Conservation (phyloP, 306 rosid genomes). For the Lathyrus aphaca region DNA sequence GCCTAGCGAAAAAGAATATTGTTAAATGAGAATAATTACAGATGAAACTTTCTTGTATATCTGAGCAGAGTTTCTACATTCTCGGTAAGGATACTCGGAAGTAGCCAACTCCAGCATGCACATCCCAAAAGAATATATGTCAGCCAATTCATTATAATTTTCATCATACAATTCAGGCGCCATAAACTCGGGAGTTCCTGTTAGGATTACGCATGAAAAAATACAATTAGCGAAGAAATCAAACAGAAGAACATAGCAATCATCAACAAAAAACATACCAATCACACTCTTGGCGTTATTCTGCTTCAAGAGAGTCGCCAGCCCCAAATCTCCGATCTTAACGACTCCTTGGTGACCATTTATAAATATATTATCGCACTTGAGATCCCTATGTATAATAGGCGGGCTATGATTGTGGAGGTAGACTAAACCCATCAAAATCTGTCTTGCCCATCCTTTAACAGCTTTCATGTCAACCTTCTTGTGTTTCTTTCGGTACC, state of each 20-base stretch:
- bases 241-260: too few species aligned
- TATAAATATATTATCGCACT: slow-evolving; percentile 58
- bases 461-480: slow-evolving; percentile 47
- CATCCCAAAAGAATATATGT: slow-evolving; percentile 61
- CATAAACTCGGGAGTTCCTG: slow-evolving; percentile 65
- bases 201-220: not conserved
- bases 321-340: slow-evolving; percentile 60
- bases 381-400: slow-evolving; percentile 55
- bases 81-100: slow-evolving; percentile 32
- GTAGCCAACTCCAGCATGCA: slow-evolving; percentile 30
- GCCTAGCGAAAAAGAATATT: not conserved
- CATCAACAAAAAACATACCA: too few species aligned
- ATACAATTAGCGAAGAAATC: slow-evolving; percentile 1
- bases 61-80: slow-evolving; percentile 34
- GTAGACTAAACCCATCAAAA: slow-evolving; percentile 49
- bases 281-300: slow-evolving; percentile 48
- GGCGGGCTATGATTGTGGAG: slow-evolving; percentile 58
- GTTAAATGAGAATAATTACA: slow-evolving; percentile 1
- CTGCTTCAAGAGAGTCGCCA: slow-evolving; percentile 51
- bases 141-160: slow-evolving; percentile 54
- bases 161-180: slow-evolving; percentile 63
- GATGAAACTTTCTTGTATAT: slow-evolving; percentile 31
- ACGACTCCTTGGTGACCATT: slow-evolving; percentile 62
- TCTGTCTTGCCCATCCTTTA: slow-evolving; percentile 56
- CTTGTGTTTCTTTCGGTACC: slow-evolving; percentile 53